These are phyloP conservation scores for Penicillium goetzii DNA, from an alignment of 495 filamentous ascomycete genomes.

Conservation along the genomic window DNA sequence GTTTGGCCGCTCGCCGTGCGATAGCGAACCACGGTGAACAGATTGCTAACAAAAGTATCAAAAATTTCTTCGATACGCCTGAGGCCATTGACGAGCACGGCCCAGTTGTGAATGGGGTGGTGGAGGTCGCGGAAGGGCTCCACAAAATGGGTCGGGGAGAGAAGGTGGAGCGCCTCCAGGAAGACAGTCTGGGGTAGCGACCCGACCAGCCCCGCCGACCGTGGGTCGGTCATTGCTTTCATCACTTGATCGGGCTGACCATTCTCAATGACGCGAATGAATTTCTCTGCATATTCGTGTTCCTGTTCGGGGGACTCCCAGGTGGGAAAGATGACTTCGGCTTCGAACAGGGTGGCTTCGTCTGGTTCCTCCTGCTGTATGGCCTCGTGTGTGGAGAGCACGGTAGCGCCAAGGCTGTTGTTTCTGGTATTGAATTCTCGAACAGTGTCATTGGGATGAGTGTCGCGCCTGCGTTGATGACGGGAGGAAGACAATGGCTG, in stretches of 20 bases:
- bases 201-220: constrained; percentile 37
- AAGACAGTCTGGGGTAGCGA: constrained; percentile 41
- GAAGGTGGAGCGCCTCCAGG: constrained; percentile 40
- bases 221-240: constrained; percentile 38
- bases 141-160: constrained; percentile 49
- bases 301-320: constrained; percentile 19
- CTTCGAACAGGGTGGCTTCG: not conserved
- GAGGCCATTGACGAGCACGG: constrained; percentile 32
- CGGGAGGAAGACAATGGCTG: constrained; percentile 4
- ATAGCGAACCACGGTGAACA: constrained; percentile 43
- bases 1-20: constrained; percentile 32
- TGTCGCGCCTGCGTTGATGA: not conserved
- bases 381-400: constrained; percentile 1
- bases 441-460: not conserved
- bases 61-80: constrained; percentile 38
- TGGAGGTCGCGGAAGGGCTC: constrained; percentile 55
- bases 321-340: not conserved
- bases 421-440: constrained; percentile 9
- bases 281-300: constrained; percentile 22
- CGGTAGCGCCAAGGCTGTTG: constrained; percentile 6
- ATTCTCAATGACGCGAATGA: constrained; percentile 36
- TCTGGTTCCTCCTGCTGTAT: constrained; percentile 7
- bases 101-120: constrained; percentile 46
- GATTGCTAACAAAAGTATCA: constrained; percentile 42
- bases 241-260: constrained; percentile 48